Evolutionary conservation across 1,284 basidiomycete species (phyloP).

Genomic region (Ganoderma resinaceum): DNA sequence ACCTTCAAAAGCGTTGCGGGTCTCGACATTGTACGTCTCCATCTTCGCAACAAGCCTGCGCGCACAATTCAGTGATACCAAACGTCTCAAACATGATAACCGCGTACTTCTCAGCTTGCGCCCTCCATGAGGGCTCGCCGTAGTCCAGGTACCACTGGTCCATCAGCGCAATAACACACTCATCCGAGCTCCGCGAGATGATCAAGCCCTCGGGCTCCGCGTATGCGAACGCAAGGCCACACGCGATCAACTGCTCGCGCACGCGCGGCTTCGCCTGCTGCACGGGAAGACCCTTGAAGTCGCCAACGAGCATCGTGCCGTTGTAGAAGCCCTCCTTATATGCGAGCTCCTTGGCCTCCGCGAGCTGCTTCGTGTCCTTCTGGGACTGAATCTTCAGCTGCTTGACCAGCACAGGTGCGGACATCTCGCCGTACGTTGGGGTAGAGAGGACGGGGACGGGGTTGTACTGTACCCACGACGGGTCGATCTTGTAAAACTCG

Average conservation of each 20-base stretch:
- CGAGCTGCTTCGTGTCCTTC: slow-evolving; percentile 92
- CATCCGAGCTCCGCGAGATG: slow-evolving; percentile 90
- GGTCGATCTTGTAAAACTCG: slow-evolving; percentile 95
- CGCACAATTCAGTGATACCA: slow-evolving; percentile 14
- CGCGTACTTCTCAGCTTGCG: slow-evolving; percentile 81
- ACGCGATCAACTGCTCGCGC: slow-evolving; percentile 83
- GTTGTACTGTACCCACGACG: slow-evolving; percentile 87
- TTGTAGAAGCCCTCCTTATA: slow-evolving; percentile 99
- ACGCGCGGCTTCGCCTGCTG: slow-evolving; percentile 94
- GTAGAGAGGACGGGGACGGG: slow-evolving; percentile 91
- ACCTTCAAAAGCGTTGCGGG: slow-evolving; percentile 90
- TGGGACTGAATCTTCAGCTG: slow-evolving; percentile 96
- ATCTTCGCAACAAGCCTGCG: slow-evolving; percentile 81
- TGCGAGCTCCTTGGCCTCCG: slow-evolving; percentile 96
- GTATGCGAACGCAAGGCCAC: slow-evolving; percentile 86
- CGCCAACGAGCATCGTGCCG: slow-evolving; percentile 90
- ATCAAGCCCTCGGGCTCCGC: slow-evolving; percentile 96
- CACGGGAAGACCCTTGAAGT: slow-evolving; percentile 88
- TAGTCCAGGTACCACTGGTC: slow-evolving; percentile 99
- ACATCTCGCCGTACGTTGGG: slow-evolving; percentile 91
- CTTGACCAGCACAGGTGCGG: slow-evolving; percentile 88
- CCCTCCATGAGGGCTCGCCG: slow-evolving; percentile 91
- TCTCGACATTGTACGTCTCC: slow-evolving; percentile 92
- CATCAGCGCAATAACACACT: slow-evolving; percentile 97
- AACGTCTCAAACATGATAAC: slow-evolving; percentile 7